These are phyloP conservation scores for Apiospora koreana DNA, from an alignment of 2,329 filamentous ascomycete genomes.

Conservation along the genomic window DNA sequence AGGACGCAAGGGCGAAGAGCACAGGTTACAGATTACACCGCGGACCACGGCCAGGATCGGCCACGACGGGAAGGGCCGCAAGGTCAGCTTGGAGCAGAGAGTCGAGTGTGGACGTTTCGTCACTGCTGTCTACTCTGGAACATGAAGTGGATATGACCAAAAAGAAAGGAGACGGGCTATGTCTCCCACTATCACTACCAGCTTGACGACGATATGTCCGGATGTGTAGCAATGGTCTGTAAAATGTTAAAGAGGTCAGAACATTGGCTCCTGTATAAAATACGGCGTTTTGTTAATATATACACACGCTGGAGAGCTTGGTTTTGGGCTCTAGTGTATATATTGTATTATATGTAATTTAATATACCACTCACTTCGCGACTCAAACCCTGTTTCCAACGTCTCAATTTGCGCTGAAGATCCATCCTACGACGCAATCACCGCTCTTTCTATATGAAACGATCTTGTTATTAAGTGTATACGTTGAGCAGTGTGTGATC, in stretches of 20 bases:
- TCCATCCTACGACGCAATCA: too few relatives aligned
- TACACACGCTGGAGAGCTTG: background rate
- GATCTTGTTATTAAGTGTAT: too few relatives aligned
- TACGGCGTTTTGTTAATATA: conserved; percentile 3
- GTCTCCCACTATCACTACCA: too few relatives aligned
- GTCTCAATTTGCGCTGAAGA: too few relatives aligned
- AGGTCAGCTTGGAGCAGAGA: conserved; percentile 78
- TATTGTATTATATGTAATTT: background rate
- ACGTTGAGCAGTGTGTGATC: too few relatives aligned
- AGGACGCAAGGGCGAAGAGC: conserved; percentile 62
- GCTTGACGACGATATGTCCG: background rate
- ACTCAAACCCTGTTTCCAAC: background rate
- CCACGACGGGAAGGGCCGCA: conserved; percentile 61
- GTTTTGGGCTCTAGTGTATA: background rate
- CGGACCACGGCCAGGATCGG: conserved; percentile 68
- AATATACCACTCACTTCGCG: background rate
- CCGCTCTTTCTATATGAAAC: too few relatives aligned
- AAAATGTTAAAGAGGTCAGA: background rate
- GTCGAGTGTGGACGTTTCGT: conserved; percentile 84
- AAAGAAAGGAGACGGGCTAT: background rate
- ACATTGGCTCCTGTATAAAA: background rate
- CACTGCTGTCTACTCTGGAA: conserved; percentile 76
- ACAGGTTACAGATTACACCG: conserved; percentile 81
- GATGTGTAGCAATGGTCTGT: background rate
- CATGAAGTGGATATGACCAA: conserved; percentile 22